A percentile compares a stretch with the other conserved stretches of the same genome.
These are phyloP conservation scores for Leccinum rimulosum DNA, from an alignment of 768 basidiomycete species.

Conservation along the genomic window DNA sequence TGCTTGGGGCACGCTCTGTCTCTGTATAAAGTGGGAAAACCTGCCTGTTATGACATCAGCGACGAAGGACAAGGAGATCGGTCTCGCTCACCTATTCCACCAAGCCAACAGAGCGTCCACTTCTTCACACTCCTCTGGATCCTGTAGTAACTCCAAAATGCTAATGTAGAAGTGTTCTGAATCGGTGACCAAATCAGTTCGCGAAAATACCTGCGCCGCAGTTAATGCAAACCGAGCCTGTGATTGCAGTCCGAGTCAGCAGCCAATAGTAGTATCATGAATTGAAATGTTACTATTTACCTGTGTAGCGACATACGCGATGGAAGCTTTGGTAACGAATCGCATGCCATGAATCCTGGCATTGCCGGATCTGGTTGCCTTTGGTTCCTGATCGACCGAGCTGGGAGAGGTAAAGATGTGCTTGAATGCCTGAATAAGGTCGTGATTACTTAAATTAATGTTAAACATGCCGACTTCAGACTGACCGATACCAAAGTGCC, in stretches of 20 bases:
- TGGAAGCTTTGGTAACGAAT: neutral
- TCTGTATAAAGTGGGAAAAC: neutral
- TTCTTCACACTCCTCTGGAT: neutral
- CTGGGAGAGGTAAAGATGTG: neutral
- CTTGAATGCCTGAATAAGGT: neutral
- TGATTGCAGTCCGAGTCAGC: neutral
- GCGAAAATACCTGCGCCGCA: neutral
- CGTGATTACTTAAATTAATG: neutral
- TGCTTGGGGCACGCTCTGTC: neutral
- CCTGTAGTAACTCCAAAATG: neutral
- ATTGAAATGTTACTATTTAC: neutral
- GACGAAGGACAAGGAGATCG: neutral
- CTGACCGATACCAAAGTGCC: neutral
- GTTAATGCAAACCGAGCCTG: neutral
- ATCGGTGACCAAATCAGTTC: neutral
- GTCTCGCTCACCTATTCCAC: neutral
- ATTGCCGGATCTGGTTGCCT: neutral
- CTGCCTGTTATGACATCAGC: neutral
- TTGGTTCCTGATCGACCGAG: neutral
- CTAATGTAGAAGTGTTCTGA: neutral
- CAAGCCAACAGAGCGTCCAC: neutral
- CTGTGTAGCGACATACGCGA: neutral
- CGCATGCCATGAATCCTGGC: neutral
- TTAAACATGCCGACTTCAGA: neutral
- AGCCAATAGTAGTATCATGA: too few relatives aligned